Conservation (phyloP, 192 early-diverging fungal species). For the Thoreauomyces humboldtii region DNA sequence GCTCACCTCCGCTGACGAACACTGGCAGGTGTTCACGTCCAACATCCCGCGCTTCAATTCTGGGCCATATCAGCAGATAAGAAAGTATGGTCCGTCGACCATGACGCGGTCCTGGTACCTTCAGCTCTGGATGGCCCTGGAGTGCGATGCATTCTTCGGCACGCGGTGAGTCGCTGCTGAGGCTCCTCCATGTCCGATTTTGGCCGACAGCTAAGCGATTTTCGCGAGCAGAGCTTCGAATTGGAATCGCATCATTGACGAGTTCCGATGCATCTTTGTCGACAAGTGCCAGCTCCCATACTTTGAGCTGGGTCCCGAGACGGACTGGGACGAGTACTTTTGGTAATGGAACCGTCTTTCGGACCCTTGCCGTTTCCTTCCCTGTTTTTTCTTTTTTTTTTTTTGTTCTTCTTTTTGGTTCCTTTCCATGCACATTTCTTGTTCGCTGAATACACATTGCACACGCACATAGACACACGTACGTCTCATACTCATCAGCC, state of each 20-base stretch:
- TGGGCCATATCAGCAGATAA: background rate
- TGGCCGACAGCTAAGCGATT: too few species aligned
- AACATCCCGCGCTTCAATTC: background rate
- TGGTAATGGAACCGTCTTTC: background rate
- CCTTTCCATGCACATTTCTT: too few species aligned
- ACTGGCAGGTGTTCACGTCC: background rate
- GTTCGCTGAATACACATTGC: too few species aligned
- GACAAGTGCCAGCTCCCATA: background rate
- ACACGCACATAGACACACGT: too few species aligned
- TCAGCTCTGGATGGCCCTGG: conserved; percentile 1
- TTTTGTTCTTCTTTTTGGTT: background rate
- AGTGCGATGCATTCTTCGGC: background rate
- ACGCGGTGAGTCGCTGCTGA: background rate
- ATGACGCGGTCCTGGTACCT: background rate
- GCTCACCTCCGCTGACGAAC: background rate
- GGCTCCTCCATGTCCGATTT: too few species aligned
- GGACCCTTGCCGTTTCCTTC: background rate
- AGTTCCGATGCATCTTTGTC: background rate
- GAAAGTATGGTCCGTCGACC: background rate
- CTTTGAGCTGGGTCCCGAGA: background rate
- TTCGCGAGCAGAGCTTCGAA: background rate
- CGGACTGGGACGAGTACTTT: background rate
- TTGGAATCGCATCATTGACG: conserved; percentile 1
- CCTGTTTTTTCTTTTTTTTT: background rate
- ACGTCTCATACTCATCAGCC: background rate